These are phyloP conservation scores for Backusella tuberculispora DNA, from an alignment of 192 early-diverging fungal species.

Conservation along the genomic window DNA sequence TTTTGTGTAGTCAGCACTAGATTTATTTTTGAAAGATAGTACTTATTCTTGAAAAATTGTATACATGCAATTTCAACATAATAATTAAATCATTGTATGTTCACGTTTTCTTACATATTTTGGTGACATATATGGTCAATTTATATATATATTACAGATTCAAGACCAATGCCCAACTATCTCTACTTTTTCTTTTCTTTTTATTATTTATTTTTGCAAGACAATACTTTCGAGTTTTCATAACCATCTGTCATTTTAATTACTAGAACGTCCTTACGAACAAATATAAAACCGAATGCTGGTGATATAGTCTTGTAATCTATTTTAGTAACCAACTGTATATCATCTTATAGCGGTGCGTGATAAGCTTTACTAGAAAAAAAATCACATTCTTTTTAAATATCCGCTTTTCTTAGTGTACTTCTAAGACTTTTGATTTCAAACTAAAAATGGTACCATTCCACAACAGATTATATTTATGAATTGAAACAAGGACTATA, in stretches of 20 bases:
- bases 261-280: no score
- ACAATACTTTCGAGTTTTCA: no score
- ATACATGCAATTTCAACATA: no score
- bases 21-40: background rate
- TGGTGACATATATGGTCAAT: no score
- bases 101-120: no score
- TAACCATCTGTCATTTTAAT: no score
- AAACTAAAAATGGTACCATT: background rate
- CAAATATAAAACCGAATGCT: no score
- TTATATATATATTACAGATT: no score
- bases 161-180: no score
- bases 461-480: constrained; percentile 6
- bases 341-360: background rate
- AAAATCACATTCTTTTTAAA: background rate
- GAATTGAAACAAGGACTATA: constrained; percentile 7
- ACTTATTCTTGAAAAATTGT: background rate
- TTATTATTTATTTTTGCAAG: no score
- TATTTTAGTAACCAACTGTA: background rate
- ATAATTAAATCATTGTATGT: no score
- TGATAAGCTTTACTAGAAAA: background rate
- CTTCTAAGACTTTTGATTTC: background rate
- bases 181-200: no score
- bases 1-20: background rate
- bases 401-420: background rate
- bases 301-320: background rate